Percentiles rank a stretch among this genome's conserved stretches.
phyloP scores from a whole-genome alignment of 1,284 basidiomycete genomes.

The Cutaneotrichosporon mucoides region DNA sequence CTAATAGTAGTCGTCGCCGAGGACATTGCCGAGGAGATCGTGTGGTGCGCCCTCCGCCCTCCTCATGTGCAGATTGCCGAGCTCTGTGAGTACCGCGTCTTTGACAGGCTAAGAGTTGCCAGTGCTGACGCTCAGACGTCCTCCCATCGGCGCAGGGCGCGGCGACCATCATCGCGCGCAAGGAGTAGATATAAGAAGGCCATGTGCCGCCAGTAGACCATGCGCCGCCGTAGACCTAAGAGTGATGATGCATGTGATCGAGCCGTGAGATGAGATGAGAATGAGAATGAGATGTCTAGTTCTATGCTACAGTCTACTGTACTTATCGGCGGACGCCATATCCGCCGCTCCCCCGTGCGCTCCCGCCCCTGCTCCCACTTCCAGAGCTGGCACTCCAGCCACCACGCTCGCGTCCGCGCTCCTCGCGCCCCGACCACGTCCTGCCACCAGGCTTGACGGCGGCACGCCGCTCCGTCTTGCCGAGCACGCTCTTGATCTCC shows the following conservation, averaged over 20 bases:
- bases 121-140: constrained; percentile 13
- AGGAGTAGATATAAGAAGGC: constrained; percentile 9
- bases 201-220: no score
- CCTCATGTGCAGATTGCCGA: constrained; percentile 82
- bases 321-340: no score
- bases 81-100: constrained; percentile 63
- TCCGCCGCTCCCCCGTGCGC: not conserved
- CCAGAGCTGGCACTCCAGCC: no score
- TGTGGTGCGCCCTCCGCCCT: constrained; percentile 85
- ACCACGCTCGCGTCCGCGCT: no score
- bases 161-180: constrained; percentile 23
- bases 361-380: not conserved
- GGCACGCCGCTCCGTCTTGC: constrained; percentile 10
- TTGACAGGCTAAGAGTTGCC: no score
- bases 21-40: constrained; percentile 91
- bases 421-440: constrained; percentile 8
- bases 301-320: not conserved
- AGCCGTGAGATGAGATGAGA: no score
- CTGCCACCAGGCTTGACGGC: constrained; percentile 17
- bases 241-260: not conserved
- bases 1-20: constrained; percentile 60
- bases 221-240: not conserved
- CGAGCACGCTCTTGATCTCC: constrained; percentile 26
- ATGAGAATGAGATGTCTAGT: not conserved
- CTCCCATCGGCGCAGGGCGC: constrained; percentile 23